phyloP scores from a whole-genome alignment of 371 early-diverging fungal genomes.

The Mortierella sp. region DNA sequence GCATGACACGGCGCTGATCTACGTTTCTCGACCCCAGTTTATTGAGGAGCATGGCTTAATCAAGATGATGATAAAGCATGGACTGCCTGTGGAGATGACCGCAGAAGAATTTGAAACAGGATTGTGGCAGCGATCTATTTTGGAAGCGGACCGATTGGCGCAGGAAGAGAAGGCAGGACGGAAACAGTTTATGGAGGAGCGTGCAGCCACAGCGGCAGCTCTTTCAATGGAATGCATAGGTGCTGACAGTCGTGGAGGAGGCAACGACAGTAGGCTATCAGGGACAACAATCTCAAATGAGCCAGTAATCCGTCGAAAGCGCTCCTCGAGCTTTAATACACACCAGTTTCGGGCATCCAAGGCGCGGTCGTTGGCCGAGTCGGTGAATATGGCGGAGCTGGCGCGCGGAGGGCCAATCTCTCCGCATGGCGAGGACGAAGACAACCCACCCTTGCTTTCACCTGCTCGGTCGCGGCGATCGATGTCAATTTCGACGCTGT shows the following conservation, averaged over 20 bases:
- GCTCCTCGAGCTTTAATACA: background rate
- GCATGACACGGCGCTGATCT: constrained; percentile 80
- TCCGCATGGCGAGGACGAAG: background rate
- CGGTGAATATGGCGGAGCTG: constrained; percentile 6
- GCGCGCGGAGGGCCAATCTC: constrained; percentile 5
- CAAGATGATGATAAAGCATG: constrained; percentile 76
- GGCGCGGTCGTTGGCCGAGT: constrained; percentile 3
- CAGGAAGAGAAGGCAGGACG: constrained; percentile 39
- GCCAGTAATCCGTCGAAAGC: background rate
- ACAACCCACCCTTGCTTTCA: background rate
- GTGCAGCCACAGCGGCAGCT: background rate
- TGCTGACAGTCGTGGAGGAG: too few species aligned
- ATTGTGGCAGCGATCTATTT: constrained; percentile 65
- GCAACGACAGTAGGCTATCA: background rate
- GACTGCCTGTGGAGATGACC: constrained; percentile 73
- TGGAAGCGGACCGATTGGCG: constrained; percentile 47
- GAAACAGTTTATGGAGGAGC: constrained; percentile 22
- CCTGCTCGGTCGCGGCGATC: constrained; percentile 6
- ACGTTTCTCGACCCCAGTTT: constrained; percentile 84
- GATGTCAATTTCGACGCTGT: constrained; percentile 16
- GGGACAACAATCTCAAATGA: background rate
- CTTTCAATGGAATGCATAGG: background rate
- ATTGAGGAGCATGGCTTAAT: constrained; percentile 83
- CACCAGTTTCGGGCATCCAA: background rate
- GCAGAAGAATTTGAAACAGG: constrained; percentile 75